Conservation (phyloP, 768 basidiomycete species). For the Trichaptum fuscoviolaceum region DNA sequence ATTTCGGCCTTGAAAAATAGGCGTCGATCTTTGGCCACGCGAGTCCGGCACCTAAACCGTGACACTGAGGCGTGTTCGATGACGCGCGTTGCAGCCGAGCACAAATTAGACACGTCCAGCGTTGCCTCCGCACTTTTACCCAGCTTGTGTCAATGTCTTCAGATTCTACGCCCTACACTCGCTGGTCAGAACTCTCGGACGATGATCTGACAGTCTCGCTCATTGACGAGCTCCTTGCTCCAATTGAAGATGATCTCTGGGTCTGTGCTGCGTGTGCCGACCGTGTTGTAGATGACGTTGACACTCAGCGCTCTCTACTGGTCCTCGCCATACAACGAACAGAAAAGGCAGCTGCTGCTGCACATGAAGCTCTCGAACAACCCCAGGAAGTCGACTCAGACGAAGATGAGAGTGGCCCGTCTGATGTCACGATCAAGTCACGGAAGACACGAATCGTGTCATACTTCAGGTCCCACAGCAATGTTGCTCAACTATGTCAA, state of each 20-base stretch:
- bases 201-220: slow-evolving; percentile 48
- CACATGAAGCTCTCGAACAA: slow-evolving; percentile 29
- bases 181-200: slow-evolving; percentile 56
- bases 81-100: not conserved
- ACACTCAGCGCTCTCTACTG: slow-evolving; percentile 53
- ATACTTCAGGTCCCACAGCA: slow-evolving; percentile 52
- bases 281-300: slow-evolving; percentile 53
- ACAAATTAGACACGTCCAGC: not conserved
- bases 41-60: not conserved
- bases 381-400: slow-evolving; percentile 15
- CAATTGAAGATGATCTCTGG: slow-evolving; percentile 68
- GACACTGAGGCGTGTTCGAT: not conserved
- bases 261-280: slow-evolving; percentile 70
- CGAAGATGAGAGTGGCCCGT: slow-evolving; percentile 13
- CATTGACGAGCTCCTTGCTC: slow-evolving; percentile 42
- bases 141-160: not conserved
- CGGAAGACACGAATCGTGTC: slow-evolving; percentile 27
- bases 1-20: not conserved
- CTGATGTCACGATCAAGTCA: slow-evolving; percentile 6
- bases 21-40: not conserved
- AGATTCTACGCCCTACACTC: slow-evolving; percentile 23
- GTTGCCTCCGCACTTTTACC: not conserved
- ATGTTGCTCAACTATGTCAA: slow-evolving; percentile 59
- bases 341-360: slow-evolving; percentile 39
- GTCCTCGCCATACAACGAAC: slow-evolving; percentile 62